Evolutionary conservation across 2,329 filamentous ascomycete species (phyloP), one percentile per base, ranked within the genome.

Genomic region (Bipolaris bicolor): DNA sequence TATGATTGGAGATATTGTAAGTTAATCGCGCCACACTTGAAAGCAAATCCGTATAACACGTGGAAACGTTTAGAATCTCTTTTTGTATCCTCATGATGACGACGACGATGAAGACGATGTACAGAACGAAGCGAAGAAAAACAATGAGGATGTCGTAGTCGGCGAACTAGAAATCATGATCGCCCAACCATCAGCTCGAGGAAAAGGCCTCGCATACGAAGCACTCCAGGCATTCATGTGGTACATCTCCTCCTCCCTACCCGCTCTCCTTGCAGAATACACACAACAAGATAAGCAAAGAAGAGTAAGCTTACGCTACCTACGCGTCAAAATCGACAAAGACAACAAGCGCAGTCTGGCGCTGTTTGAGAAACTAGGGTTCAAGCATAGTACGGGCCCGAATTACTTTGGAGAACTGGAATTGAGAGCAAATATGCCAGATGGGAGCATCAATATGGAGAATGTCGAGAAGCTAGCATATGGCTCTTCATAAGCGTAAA

Each of bases 91-190:
- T 5, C 64, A 61, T 66, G 63, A 65, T 2, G 63, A 69, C 65
- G 66, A 0, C 65, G 66, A 0, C 5, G 43, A 49, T 3, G 56
- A 55, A 7, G 55, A 57, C 5, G 57, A 59, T 3, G 49, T 22
- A 33, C 55, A 63, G n/a, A 7, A 43, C 3, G 36, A 2, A 60
- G 65, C 1, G 55, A 62, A 1, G 61, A 71, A 0, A 66, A 66
- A 0, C 13, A 33, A 29, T 5, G 53, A 57, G 9, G 55, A 55
- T 7, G 55, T 58, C 7, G 47, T 18, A 31, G 55, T 16, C n/a
- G 92, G 90, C 22, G 92, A 96, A 71, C 77, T 97, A 6, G 91
- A 96, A 75, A 84, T 97, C 62, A 96, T 97, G 92, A 88, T 97
- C 60, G 92, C 92, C 0, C 78, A 80, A 1, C 77, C 77, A 4